phyloP scores from a whole-genome alignment of 495 filamentous ascomycete genomes.

The Aspergillus coremiiformis region DNA sequence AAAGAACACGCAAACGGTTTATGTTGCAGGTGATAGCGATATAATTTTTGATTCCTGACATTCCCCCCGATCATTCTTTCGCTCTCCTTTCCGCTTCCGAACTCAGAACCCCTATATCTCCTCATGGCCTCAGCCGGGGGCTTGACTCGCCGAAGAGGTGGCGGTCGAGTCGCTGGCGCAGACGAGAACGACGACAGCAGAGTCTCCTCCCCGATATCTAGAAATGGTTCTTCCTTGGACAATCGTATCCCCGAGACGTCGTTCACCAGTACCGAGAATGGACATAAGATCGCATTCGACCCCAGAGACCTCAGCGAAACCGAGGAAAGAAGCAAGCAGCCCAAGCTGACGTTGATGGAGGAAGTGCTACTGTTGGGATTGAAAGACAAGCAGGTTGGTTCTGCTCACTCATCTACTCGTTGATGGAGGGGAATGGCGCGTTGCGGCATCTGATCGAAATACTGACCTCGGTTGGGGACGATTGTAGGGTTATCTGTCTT shows the following conservation, averaged over 20 bases:
- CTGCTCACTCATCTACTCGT: neutral
- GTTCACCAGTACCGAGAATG: constrained; percentile 89
- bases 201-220: constrained; percentile 61
- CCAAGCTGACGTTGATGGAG: constrained; percentile 97
- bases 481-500: constrained; percentile 85
- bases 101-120: constrained; percentile 17
- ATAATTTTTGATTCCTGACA: constrained; percentile 18
- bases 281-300: constrained; percentile 97
- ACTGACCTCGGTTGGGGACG: constrained; percentile 16
- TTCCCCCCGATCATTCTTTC: neutral
- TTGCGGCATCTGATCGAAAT: constrained; percentile 2
- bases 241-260: constrained; percentile 72
- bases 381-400: constrained; percentile 91
- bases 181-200: constrained; percentile 58
- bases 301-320: constrained; percentile 96
- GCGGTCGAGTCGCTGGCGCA: constrained; percentile 49
- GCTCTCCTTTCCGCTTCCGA: constrained; percentile 12
- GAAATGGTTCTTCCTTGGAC: constrained; percentile 52
- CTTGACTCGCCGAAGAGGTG: constrained; percentile 70
- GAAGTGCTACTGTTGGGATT: constrained; percentile 89
- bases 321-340: constrained; percentile 92
- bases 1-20: neutral
- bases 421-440: neutral
- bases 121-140: constrained; percentile 62
- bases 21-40: constrained; percentile 25